Percentiles rank a stretch among this genome's conserved stretches.
These are phyloP conservation scores for Camellia oleifera DNA, from an alignment of 179 eudicot species.

Conservation along the genomic window DNA sequence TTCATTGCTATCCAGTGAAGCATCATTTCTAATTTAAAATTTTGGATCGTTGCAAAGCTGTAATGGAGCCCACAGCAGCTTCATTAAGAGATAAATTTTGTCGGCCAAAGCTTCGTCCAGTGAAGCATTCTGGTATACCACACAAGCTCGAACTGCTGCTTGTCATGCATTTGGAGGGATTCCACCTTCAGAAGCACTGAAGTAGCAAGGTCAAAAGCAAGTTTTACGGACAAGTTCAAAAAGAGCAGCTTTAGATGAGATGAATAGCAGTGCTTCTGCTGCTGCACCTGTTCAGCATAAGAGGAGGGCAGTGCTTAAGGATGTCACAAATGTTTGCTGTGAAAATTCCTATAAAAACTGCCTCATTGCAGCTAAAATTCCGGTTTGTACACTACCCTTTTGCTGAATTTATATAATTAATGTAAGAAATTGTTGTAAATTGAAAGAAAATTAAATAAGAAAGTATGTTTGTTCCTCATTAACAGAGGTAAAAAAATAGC, in stretches of 20 bases:
- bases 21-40: constrained; percentile 5
- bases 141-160: constrained; percentile 36
- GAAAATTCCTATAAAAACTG: constrained; percentile 24
- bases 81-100: not conserved
- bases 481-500: not conserved
- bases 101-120: not conserved
- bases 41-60: not conserved
- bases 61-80: constrained; percentile 12
- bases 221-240: constrained; percentile 21
- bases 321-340: constrained; percentile 31
- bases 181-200: not conserved
- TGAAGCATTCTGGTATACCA: not conserved
- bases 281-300: constrained; percentile 20
- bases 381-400: constrained; percentile 22
- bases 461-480: not conserved
- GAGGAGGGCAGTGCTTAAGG: constrained; percentile 38
- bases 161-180: constrained; percentile 14
- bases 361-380: constrained; percentile 24
- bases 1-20: no score
- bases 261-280: constrained; percentile 15
- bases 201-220: constrained; percentile 7
- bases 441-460: not conserved
- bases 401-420: not conserved
- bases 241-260: constrained; percentile 31
- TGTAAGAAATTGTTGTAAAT: not conserved